Evolutionary conservation across 2,329 filamentous ascomycete genomes (phyloP), one percentile per base, ranked within the genome.

Genomic region (Huntiella savannae): DNA sequence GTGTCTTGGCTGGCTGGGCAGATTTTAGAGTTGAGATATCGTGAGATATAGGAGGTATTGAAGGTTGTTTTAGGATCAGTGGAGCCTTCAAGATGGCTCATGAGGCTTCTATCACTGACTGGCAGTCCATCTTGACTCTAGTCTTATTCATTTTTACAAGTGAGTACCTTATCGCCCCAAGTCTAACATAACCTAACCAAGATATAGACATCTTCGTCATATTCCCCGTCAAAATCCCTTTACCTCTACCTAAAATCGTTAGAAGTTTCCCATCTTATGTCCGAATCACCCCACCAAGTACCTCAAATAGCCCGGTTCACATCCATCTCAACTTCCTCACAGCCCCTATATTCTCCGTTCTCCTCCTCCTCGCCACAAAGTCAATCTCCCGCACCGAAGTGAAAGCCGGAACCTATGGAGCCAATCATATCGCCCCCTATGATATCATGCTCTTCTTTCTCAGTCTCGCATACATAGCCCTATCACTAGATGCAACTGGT

Each of bases 391-490:
- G 68, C 16, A 52, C 69, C 47, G 80, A 84, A 59, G 77, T 84
- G 0, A 64, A 70, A n/a, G 79, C 73, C 54, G 80, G 79, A 2
- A 82, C 75, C 0, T 58, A 80, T 5, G 79, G 79, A 0, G 65
- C 75, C 1, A 63, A 80, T 53, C 65, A 75, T 54, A 84, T 85
- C 53, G 65, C 66, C 2, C 79, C 79, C 0, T 68, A 81, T 52
- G 78, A 84, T 50, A 82, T 83, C 50, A 82, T 84, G 76, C 61
- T 67, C 12, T 84, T 84, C 60, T 84, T 85, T 61, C 64, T 84
- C 38, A 80, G 77, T 0, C 58, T 82, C 38, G 79, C 80, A 2
- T 85, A 84, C 54, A 82, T 84, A 49, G 79, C 80, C 40, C 82
- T 85, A 40, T 83, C 79, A 0, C 81, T 84, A 49, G 80, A 84